phyloP scores from a whole-genome alignment of 306 rosid genomes.

The Styphnolobium japonicum region DNA sequence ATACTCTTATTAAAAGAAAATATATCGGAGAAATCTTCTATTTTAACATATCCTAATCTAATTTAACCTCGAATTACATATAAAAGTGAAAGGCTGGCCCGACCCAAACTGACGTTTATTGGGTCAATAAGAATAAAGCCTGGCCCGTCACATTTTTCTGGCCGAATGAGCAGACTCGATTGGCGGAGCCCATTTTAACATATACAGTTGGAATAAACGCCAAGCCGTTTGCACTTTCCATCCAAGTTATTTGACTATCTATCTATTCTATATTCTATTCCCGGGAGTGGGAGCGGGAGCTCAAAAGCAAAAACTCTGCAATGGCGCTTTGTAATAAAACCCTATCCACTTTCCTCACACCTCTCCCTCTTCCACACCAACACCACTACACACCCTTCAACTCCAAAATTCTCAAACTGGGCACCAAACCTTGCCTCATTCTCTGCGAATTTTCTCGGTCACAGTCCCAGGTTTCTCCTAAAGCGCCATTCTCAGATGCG shows the following conservation, averaged over 20 bases:
- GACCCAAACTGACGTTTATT: background rate
- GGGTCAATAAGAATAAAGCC: background rate
- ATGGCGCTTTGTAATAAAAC: conserved; percentile 79
- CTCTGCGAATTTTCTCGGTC: conserved; percentile 43
- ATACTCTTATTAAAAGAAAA: no score
- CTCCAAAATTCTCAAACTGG: conserved; percentile 17
- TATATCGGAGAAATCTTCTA: no score
- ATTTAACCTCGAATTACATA: background rate
- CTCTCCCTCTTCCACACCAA: conserved; percentile 45
- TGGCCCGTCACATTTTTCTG: background rate
- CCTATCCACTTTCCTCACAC: conserved; percentile 54
- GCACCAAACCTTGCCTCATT: conserved; percentile 26
- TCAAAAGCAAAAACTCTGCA: conserved; percentile 20
- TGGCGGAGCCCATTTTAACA: background rate
- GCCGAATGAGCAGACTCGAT: background rate
- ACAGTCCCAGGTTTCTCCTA: conserved; percentile 14
- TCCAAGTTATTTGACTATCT: no score
- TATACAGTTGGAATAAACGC: background rate
- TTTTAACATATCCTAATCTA: no score
- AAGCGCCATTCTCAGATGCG: conserved; percentile 25
- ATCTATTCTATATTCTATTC: no score
- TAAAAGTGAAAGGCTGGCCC: background rate
- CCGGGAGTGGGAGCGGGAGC: background rate
- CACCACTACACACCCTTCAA: conserved; percentile 20
- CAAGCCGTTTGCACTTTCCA: background rate